Evolutionary conservation across 306 rosid genomes (phyloP).

Genomic region (Prunus fruticosa): DNA sequence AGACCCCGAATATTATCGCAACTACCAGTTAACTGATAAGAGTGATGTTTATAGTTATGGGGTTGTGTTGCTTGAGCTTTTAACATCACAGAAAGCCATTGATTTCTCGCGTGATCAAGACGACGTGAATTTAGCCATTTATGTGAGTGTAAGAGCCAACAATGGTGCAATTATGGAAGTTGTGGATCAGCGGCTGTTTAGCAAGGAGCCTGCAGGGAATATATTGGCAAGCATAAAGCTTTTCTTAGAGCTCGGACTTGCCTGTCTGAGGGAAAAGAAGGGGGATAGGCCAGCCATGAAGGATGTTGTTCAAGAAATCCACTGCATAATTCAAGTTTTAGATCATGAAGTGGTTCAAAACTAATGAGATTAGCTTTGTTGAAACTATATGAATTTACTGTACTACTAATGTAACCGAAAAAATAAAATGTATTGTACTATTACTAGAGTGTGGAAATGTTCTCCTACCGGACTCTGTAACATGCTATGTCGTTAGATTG

Average conservation of each 20-base stretch:
- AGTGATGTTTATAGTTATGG: slow-evolving; percentile 97
- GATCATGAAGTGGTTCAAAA: slow-evolving; percentile 30
- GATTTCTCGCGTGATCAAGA: slow-evolving; percentile 79
- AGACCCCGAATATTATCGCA: slow-evolving; percentile 91
- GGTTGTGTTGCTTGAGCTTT: slow-evolving; percentile 79
- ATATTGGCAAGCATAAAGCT: slow-evolving; percentile 47
- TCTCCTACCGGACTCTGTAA: neutral
- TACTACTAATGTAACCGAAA: neutral
- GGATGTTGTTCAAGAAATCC: slow-evolving; percentile 63
- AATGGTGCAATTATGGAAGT: slow-evolving; percentile 49
- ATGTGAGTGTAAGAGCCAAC: slow-evolving; percentile 52
- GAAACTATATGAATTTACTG: neutral
- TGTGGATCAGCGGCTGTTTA: slow-evolving; percentile 57
- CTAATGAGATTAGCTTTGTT: slow-evolving; percentile 11
- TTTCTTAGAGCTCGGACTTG: slow-evolving; percentile 70
- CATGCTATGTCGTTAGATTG: neutral
- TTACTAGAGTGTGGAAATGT: neutral
- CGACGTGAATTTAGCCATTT: slow-evolving; percentile 65
- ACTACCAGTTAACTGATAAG: slow-evolving; percentile 83
- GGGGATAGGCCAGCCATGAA: slow-evolving; percentile 85
- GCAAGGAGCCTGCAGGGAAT: slow-evolving; percentile 27
- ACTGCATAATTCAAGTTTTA: slow-evolving; percentile 44
- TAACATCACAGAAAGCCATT: slow-evolving; percentile 81
- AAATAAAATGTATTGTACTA: no score
- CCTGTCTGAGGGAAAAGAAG: slow-evolving; percentile 78